A percentile compares a stretch with the other conserved stretches of the same genome.
These are phyloP conservation scores for Calonectria honghensis DNA, from an alignment of 2,329 filamentous ascomycete species.

Conservation along the genomic window DNA sequence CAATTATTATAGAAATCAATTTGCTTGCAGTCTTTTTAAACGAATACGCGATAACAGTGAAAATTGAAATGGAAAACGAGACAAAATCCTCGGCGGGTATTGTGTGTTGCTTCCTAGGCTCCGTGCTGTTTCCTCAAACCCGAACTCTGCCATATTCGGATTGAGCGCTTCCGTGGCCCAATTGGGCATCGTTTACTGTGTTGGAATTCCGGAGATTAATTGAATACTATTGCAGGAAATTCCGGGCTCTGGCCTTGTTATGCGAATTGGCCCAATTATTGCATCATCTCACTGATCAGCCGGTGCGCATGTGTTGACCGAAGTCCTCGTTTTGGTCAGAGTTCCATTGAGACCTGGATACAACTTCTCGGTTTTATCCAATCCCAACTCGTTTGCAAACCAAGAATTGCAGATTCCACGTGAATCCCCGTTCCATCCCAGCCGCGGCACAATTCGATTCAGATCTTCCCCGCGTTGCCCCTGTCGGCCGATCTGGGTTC, in stretches of 20 bases:
- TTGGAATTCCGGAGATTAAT: background rate
- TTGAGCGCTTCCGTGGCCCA: background rate
- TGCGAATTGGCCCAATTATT: background rate
- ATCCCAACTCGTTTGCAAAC: background rate
- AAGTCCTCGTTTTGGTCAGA: background rate
- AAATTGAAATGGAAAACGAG: background rate
- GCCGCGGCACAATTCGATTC: slow-evolving; percentile 24
- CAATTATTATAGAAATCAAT: background rate
- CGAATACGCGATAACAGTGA: background rate
- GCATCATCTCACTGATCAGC: background rate
- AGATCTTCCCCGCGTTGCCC: slow-evolving; percentile 24
- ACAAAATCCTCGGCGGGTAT: background rate
- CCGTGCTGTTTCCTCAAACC: background rate
- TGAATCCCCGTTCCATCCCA: slow-evolving; percentile 10
- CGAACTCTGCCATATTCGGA: background rate
- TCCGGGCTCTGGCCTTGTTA: too few species aligned
- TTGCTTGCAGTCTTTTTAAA: background rate
- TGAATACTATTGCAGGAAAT: background rate
- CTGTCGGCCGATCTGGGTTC: slow-evolving; percentile 22
- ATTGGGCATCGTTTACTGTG: background rate
- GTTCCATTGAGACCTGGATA: slow-evolving; percentile 11
- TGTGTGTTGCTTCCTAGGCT: background rate
- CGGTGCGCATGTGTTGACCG: background rate
- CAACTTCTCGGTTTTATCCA: background rate
- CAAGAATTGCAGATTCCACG: slow-evolving; percentile 5